These are phyloP conservation scores for Trypethelium eluteriae DNA, from an alignment of 495 filamentous ascomycete genomes.

Conservation along the genomic window DNA sequence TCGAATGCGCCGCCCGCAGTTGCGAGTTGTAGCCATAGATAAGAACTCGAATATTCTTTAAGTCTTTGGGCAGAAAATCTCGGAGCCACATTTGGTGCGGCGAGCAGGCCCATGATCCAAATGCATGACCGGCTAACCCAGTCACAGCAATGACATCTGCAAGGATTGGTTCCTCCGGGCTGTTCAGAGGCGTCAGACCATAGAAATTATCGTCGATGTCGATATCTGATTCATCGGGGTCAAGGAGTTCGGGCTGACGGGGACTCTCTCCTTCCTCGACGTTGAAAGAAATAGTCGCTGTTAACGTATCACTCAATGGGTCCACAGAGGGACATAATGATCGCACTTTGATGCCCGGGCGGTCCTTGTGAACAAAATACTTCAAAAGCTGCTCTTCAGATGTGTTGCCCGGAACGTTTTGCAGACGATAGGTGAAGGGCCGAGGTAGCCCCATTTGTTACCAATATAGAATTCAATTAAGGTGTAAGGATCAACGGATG, in stretches of 20 bases:
- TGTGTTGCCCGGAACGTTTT: too few species aligned
- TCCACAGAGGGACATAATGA: not conserved
- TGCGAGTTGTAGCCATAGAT: slow-evolving; percentile 31
- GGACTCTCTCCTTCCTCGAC: not conserved
- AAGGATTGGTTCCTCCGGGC: not conserved
- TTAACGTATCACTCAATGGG: not conserved
- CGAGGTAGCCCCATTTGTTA: too few species aligned
- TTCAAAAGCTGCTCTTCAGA: not conserved
- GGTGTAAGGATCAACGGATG: too few species aligned
- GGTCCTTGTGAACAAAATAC: not conserved
- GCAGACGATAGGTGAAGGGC: too few species aligned
- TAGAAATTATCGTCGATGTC: not conserved
- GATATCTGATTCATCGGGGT: not conserved
- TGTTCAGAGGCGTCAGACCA: not conserved
- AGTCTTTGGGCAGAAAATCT: slow-evolving; percentile 28
- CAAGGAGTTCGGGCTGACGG: not conserved
- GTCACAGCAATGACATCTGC: slow-evolving; percentile 5
- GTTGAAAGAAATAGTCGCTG: not conserved
- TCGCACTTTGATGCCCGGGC: not conserved
- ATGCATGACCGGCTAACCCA: not conserved
- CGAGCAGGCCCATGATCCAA: slow-evolving; percentile 3
- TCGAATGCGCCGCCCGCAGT: not conserved
- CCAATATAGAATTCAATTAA: too few species aligned
- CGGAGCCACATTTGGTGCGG: slow-evolving; percentile 32
- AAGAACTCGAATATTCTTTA: slow-evolving; percentile 26